Base-by-base conservation (phyloP, 2,329 filamentous ascomycete genomes). In the Fusarium guadeloupense region DNA sequence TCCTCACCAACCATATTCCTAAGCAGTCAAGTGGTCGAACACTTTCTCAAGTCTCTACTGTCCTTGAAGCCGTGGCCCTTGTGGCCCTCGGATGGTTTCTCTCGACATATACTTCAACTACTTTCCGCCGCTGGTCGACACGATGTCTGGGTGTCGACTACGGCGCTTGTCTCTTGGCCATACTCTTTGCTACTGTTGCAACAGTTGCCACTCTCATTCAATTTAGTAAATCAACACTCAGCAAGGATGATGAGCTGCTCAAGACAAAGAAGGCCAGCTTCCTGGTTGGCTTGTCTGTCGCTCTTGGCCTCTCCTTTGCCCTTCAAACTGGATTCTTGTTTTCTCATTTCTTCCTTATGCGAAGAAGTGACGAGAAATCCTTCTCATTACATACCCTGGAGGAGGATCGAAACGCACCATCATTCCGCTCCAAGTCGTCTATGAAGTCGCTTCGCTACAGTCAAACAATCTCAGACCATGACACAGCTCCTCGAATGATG, bases 361-460 rank as follows among this genome's bases (percentile, higher is more conserved):
- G 80, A 21, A 51, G 54, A 14, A 57, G 47, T 30, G 57, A 69
- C 17, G 53, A 60, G 19, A 55, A 56, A 40, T 41, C 57, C 17
- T 54, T 54, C 20, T 70, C 68, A 8, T 52, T 69, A 14, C 66
- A 69, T 20, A 67, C 49, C 9, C 50, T 66, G 4, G 65, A 69
- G 28, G 61, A 69, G 10, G 63, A 66, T 19, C 62, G 64, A n/a
- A 42, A 64, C 13, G 41, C 65, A 16, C 59, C 68, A 9, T 52
- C 45, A 16, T 63, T 58, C 39, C 68, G 78, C n/a, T 56, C 61
- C 41, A 64, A 66, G 47, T 33, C 53, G 16, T 65, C 62, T 26
- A 72, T 85, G 64, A 86, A 85, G 71, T 76, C 82, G 5, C 77
- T 85, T 17, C 81, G 78, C 3, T 86, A 86, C 67, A 77, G 80